Conservation (phyloP, 352 stramenopile species). For the Phytophthora melonis region DNA sequence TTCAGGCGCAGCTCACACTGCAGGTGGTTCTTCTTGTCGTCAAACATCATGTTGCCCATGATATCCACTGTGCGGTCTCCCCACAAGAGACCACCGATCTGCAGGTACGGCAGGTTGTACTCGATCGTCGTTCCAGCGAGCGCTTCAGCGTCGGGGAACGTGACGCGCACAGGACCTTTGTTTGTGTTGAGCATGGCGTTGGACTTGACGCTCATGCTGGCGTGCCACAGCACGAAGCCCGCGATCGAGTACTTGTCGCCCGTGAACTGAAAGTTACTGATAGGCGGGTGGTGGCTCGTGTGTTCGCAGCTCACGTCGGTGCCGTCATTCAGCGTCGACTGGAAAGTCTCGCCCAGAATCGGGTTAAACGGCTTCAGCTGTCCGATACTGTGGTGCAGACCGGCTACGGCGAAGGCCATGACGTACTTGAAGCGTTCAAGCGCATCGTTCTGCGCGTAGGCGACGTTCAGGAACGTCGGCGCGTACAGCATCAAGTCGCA, state of each 20-base stretch:
- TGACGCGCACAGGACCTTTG: slow-evolving; percentile 77
- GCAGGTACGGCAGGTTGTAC: slow-evolving; percentile 79
- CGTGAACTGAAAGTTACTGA: slow-evolving; percentile 86
- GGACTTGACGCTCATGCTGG: slow-evolving; percentile 86
- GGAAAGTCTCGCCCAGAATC: slow-evolving; percentile 85
- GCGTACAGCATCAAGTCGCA: slow-evolving; percentile 86
- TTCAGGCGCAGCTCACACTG: slow-evolving; percentile 83
- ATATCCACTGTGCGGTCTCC: slow-evolving; percentile 86
- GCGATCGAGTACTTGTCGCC: slow-evolving; percentile 79
- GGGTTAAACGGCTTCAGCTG: slow-evolving; percentile 90
- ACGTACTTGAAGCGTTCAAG: slow-evolving; percentile 87
- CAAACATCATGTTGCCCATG: slow-evolving; percentile 72
- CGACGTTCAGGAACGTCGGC: slow-evolving; percentile 76
- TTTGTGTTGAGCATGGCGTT: slow-evolving; percentile 86
- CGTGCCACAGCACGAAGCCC: slow-evolving; percentile 79
- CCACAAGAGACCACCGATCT: slow-evolving; percentile 83
- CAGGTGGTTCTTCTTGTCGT: slow-evolving; percentile 80
- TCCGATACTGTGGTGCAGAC: slow-evolving; percentile 81
- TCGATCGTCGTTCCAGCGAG: slow-evolving; percentile 62
- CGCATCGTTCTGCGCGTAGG: slow-evolving; percentile 64
- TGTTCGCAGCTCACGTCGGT: slow-evolving; percentile 86
- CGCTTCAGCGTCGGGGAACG: slow-evolving; percentile 58
- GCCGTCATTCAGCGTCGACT: slow-evolving; percentile 78
- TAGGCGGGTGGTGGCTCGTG: slow-evolving; percentile 87
- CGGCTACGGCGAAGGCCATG: slow-evolving; percentile 79